Evolutionary conservation across 2,329 filamentous ascomycete species (phyloP).

Genomic region (Monilinia aucupariae): DNA sequence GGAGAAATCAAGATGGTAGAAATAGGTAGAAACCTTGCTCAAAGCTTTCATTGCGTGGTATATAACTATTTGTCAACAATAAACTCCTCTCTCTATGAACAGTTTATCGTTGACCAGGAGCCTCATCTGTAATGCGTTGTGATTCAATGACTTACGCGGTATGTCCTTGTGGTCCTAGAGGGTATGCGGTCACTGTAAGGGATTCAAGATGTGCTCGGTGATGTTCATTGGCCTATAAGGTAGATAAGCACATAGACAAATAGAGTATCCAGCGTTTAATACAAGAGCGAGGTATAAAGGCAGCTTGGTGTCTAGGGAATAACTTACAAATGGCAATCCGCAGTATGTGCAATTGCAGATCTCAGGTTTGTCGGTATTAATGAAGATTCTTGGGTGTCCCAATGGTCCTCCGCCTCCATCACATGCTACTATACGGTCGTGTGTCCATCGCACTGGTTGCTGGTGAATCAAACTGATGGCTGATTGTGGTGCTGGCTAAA

Average conservation of each 20-base stretch:
- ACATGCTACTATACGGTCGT: slow-evolving; percentile 75
- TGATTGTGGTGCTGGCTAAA: slow-evolving; percentile 77
- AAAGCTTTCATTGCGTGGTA: slow-evolving; percentile 24
- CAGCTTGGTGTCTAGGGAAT: neutral
- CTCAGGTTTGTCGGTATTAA: slow-evolving; percentile 96
- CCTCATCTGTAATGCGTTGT: slow-evolving; percentile 54
- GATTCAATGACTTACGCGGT: slow-evolving; percentile 53
- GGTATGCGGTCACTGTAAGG: slow-evolving; percentile 73
- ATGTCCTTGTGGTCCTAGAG: slow-evolving; percentile 59
- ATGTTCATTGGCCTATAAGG: slow-evolving; percentile 74
- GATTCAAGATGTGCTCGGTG: slow-evolving; percentile 80
- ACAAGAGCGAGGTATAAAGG: neutral
- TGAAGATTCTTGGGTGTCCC: slow-evolving; percentile 90
- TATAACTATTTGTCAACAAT: slow-evolving; percentile 23
- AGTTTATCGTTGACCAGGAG: slow-evolving; percentile 53
- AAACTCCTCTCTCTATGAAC: slow-evolving; percentile 10
- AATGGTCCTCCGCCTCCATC: slow-evolving; percentile 87
- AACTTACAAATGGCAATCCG: slow-evolving; percentile 75
- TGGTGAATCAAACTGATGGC: slow-evolving; percentile 96
- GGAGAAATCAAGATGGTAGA: neutral
- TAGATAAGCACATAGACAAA: neutral
- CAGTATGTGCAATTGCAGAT: slow-evolving; percentile 90
- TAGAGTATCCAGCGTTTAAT: neutral
- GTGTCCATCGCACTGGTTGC: slow-evolving; percentile 88
- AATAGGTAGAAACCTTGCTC: neutral